A percentile compares a stretch with the other conserved stretches of the same genome.
Conservation (phyloP, 2,329 filamentous ascomycete genomes). For the Penicillium occitanis region DNA sequence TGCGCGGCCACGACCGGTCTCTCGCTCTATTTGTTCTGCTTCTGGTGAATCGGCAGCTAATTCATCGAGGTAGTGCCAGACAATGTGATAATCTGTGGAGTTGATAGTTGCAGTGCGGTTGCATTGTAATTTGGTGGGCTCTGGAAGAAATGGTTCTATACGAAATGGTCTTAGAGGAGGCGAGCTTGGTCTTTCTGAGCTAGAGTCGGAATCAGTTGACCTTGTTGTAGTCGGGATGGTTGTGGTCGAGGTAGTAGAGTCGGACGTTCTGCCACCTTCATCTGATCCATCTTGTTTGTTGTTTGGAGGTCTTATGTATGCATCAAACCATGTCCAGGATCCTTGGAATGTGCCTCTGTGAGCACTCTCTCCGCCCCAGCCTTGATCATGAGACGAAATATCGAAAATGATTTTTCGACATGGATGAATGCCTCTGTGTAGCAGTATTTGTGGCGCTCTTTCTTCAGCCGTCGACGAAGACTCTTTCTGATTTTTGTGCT, state of each 20-base stretch:
- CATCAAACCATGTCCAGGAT: slow-evolving; percentile 44
- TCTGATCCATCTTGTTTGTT: not conserved
- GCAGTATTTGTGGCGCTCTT: slow-evolving; percentile 24
- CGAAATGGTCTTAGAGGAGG: slow-evolving; percentile 24
- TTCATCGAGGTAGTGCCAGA: slow-evolving; percentile 39
- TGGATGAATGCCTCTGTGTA: slow-evolving; percentile 37
- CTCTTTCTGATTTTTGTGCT: not conserved
- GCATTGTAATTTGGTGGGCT: slow-evolving; percentile 32
- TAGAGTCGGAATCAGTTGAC: slow-evolving; percentile 18
- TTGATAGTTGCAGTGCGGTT: slow-evolving; percentile 29
- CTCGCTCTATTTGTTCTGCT: slow-evolving; percentile 33
- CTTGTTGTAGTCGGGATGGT: not conserved
- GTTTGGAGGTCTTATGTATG: slow-evolving; percentile 30
- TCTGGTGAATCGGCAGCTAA: slow-evolving; percentile 33
- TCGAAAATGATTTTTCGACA: slow-evolving; percentile 42
- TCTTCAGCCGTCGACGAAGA: not conserved
- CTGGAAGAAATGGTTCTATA: slow-evolving; percentile 28
- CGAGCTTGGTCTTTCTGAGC: not conserved
- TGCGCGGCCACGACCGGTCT: slow-evolving; percentile 34
- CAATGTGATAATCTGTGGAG: slow-evolving; percentile 30
- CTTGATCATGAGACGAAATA: slow-evolving; percentile 40
- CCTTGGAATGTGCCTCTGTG: slow-evolving; percentile 28
- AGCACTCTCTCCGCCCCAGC: slow-evolving; percentile 28
- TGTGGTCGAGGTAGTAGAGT: not conserved
- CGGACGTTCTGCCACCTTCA: not conserved